Base-by-base conservation (phyloP, 2,329 filamentous ascomycete species). In the Aspergillus jensenii region DNA sequence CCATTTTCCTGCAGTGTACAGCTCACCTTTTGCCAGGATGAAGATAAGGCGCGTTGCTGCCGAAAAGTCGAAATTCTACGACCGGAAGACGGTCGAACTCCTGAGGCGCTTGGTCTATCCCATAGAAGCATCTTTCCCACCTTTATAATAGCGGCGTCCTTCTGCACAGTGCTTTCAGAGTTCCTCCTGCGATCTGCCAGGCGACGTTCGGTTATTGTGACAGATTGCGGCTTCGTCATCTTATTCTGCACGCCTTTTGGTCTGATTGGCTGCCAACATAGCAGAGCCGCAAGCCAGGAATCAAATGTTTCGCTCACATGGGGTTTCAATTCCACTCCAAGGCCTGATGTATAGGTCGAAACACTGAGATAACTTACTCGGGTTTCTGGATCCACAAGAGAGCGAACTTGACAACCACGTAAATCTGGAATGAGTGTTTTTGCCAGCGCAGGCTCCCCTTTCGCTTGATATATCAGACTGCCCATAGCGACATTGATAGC, bases 1-100 rank as follows among this genome's bases (percentile, higher is more conserved):
- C 95, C 95, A 67, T 96, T 96, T 70, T 98, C 95, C 65, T 96
- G 90, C 23, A 99, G 80, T 17, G 95, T 96, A 74, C 93, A 97
- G 31, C 92, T 97, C 4, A 98, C 91, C 62, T 86, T 86, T 67
- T 90, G 86, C 95, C 95, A 98, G 11, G 88, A 84, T n/a, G 81
- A 79, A 46, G 82, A 82, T 52, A 83, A 78, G 39, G 82, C 78
- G 64, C 81, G 83, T 67, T 85, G 82, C 65, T 85, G 78, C 58
- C 81, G 79, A 66, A 83, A 81, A 6, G 80, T 80, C 25, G 80
- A 82, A 12, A 83, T 79, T 25, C 82, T 76, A 17, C 74, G 73
- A 19, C 67, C 56, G 55, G 71, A 70, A 35, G 70, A 68, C 9
- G 71, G 71, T 23, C 69, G 69, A 47, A 71, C 69, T 7, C 74